Conservation (phyloP, 129 eudicot species). For the Tagetes erecta region DNA sequence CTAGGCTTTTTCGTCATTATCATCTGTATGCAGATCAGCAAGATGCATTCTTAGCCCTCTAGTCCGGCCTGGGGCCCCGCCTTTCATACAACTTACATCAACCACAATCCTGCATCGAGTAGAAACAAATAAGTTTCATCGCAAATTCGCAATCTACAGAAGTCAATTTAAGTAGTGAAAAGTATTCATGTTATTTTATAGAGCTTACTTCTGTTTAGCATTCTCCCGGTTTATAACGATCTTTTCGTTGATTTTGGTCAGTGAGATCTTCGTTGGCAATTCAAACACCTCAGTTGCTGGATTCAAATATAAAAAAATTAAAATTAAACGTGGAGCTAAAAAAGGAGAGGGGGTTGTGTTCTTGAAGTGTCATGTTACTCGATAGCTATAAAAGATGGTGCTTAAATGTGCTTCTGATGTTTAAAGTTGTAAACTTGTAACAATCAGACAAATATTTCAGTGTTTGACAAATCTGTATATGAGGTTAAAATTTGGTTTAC, state of each 20-base stretch:
- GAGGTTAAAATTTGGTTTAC: neutral
- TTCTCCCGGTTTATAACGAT: slow-evolving; percentile 48
- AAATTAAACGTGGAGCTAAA: too few species aligned
- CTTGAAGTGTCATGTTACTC: neutral
- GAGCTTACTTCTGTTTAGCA: slow-evolving; percentile 32
- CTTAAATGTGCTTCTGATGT: neutral
- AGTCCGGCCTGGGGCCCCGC: slow-evolving; percentile 85
- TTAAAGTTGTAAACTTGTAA: neutral
- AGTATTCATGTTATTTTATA: neutral
- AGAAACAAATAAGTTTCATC: neutral
- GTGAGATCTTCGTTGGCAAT: slow-evolving; percentile 56
- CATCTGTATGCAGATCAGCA: slow-evolving; percentile 11
- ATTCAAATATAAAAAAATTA: slow-evolving; percentile 19
- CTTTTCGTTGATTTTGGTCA: slow-evolving; percentile 53
- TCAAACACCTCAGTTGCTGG: slow-evolving; percentile 43
- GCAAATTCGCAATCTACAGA: neutral
- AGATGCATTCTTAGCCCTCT: slow-evolving; percentile 56
- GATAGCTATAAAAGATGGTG: neutral
- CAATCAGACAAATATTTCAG: neutral
- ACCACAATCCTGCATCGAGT: slow-evolving; percentile 53
- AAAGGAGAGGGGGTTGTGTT: too few species aligned
- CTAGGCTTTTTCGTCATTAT: slow-evolving; percentile 9
- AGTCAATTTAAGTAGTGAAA: neutral
- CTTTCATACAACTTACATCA: slow-evolving; percentile 61
- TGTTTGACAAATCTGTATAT: neutral